These are phyloP conservation scores for Symbiodinium pilosum DNA, from an alignment of 73 alveolate genomes.

Conservation along the genomic window DNA sequence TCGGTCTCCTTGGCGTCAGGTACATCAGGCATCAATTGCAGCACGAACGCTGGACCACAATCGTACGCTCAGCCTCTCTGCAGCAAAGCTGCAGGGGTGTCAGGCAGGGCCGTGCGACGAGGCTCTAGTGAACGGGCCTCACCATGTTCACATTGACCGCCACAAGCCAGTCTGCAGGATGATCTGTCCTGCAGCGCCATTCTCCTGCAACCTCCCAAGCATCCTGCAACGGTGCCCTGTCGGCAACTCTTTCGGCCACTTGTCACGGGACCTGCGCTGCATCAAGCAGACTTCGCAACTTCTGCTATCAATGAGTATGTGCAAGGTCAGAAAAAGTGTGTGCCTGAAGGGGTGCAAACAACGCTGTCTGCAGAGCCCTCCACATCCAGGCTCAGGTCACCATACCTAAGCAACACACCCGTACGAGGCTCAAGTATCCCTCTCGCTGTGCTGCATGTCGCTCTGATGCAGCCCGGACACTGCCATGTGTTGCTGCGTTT, in stretches of 20 bases:
- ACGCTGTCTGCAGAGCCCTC: background rate
- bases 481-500: slow-evolving; percentile 85
- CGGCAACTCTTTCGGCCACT: slow-evolving; percentile 10
- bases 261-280: background rate
- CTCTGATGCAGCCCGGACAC: background rate
- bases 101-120: background rate
- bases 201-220: background rate
- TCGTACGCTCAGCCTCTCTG: background rate
- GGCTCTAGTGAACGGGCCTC: slow-evolving; percentile 1
- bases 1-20: background rate
- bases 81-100: background rate
- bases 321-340: too few species aligned
- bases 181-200: too few species aligned
- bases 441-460: too few species aligned
- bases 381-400: background rate
- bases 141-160: background rate
- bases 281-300: background rate
- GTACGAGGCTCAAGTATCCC: too few species aligned
- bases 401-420: background rate
- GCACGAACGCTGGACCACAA: background rate
- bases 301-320: too few species aligned
- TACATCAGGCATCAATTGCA: background rate
- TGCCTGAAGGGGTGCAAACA: background rate
- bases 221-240: background rate
- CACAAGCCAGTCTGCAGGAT: too few species aligned